Conservation (phyloP, 306 rosid genomes). For the Castanea mollissima region DNA sequence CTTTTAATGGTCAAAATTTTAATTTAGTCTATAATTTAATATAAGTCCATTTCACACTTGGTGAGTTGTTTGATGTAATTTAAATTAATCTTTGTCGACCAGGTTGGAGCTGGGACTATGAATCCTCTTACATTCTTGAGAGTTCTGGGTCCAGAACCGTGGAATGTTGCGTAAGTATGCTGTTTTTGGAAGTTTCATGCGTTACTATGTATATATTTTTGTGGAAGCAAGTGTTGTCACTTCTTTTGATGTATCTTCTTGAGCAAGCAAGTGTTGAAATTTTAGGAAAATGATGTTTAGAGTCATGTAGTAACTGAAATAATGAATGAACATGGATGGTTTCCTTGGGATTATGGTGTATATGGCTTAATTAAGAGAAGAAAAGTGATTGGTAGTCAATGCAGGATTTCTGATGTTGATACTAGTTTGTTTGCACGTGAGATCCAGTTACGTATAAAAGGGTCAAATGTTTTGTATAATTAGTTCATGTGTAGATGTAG, state of each 20-base stretch:
- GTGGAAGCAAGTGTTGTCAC: too few species aligned
- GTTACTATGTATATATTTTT: not conserved
- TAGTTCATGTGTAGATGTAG: too few species aligned
- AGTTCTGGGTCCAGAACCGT: constrained; percentile 98
- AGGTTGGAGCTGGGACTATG: constrained; percentile 99
- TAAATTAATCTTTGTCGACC: constrained; percentile 22
- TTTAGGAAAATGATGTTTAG: not conserved
- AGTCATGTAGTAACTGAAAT: not conserved
- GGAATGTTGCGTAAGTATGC: constrained; percentile 99
- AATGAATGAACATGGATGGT: not conserved
- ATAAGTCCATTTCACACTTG: not conserved
- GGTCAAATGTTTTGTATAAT: too few species aligned
- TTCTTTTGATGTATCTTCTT: not conserved
- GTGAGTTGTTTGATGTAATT: not conserved
- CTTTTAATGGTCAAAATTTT: too few species aligned
- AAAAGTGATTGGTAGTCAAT: not conserved
- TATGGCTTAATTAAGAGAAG: not conserved
- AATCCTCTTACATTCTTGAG: constrained; percentile 94
- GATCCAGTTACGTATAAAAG: too few species aligned
- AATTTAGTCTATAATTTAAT: too few species aligned
- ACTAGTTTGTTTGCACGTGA: not conserved
- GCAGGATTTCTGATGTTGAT: not conserved
- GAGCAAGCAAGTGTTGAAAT: not conserved
- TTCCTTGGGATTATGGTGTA: too few species aligned
- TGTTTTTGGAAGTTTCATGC: not conserved